Conservation (phyloP, 768 basidiomycete genomes). For the Chalciporus sphaerocephalus region DNA sequence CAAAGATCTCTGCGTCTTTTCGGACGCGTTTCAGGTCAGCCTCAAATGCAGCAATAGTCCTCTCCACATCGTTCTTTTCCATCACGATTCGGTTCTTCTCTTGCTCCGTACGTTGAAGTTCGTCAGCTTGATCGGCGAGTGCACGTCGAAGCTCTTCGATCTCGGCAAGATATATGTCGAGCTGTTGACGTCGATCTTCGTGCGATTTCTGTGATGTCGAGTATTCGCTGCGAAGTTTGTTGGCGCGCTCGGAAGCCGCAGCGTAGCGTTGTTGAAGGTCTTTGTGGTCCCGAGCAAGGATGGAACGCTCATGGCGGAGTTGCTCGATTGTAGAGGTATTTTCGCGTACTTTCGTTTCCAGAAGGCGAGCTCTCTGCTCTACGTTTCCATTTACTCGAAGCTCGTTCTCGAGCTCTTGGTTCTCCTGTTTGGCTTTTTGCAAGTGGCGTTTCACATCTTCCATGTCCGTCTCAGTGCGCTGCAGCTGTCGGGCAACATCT, state of each 20-base stretch:
- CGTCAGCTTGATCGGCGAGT: conserved; percentile 54
- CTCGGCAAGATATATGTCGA: conserved; percentile 67
- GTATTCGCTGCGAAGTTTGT: conserved; percentile 60
- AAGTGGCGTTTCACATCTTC: conserved; percentile 68
- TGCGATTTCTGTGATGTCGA: conserved; percentile 60
- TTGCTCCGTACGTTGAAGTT: conserved; percentile 58
- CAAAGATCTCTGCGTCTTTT: conserved; percentile 72
- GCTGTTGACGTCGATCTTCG: conserved; percentile 65
- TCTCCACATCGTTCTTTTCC: conserved; percentile 63
- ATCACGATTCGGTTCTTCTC: conserved; percentile 59
- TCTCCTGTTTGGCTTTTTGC: conserved; percentile 67
- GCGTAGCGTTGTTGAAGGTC: conserved; percentile 64
- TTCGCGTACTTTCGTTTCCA: conserved; percentile 64
- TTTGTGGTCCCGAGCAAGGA: conserved; percentile 67
- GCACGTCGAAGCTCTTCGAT: conserved; percentile 73
- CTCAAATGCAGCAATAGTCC: conserved; percentile 64
- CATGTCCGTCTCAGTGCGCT: conserved; percentile 75
- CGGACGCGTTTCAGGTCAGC: conserved; percentile 71
- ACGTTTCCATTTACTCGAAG: conserved; percentile 63
- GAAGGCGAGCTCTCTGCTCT: conserved; percentile 68
- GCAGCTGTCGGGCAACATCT: conserved; percentile 57
- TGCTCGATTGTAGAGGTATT: conserved; percentile 69
- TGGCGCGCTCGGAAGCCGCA: conserved; percentile 63
- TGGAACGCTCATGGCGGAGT: conserved; percentile 70
- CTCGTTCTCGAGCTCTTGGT: conserved; percentile 67